Evolutionary conservation across 2,329 filamentous ascomycete genomes (phyloP).

Genomic region (Microdochium trichocladiopsis): DNA sequence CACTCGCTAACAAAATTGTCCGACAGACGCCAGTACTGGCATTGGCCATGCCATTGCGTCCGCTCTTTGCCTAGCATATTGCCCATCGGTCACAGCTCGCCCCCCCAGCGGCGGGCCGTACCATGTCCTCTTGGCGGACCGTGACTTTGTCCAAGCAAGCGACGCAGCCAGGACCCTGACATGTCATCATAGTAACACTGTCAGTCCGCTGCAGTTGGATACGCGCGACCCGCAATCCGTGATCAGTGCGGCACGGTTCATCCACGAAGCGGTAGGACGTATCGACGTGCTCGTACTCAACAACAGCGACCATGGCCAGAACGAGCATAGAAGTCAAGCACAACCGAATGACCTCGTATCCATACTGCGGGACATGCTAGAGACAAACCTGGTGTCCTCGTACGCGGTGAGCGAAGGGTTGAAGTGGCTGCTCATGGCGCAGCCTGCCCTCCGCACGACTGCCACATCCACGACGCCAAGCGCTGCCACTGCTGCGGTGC

Average conservation of each 20-base stretch:
- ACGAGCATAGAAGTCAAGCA: neutral
- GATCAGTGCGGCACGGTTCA: conserved; percentile 4
- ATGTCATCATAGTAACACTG: conserved; percentile 6
- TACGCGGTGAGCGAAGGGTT: conserved; percentile 9
- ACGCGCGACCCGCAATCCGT: conserved; percentile 8
- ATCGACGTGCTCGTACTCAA: conserved; percentile 14
- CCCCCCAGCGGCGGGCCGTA: conserved; percentile 7
- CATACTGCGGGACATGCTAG: conserved; percentile 8
- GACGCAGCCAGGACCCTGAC: conserved; percentile 1
- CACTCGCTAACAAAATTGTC: neutral
- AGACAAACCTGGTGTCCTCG: conserved; percentile 10
- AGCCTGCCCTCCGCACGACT: conserved; percentile 1
- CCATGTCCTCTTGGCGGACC: conserved; percentile 11
- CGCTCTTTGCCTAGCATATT: conserved; percentile 3
- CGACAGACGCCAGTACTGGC: conserved; percentile 10
- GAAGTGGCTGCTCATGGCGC: conserved; percentile 7
- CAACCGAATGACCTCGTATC: conserved; percentile 3
- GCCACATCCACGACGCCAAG: neutral
- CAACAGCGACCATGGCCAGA: conserved; percentile 6
- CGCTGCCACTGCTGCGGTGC: neutral
- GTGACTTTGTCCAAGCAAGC: conserved; percentile 7
- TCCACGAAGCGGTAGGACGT: conserved; percentile 6
- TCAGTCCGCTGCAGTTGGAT: conserved; percentile 11
- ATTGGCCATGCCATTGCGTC: conserved; percentile 11
- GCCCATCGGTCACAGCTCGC: neutral